Evolutionary conservation across 2,329 filamentous ascomycete species (phyloP).

Genomic region (Penicillium sp.): DNA sequence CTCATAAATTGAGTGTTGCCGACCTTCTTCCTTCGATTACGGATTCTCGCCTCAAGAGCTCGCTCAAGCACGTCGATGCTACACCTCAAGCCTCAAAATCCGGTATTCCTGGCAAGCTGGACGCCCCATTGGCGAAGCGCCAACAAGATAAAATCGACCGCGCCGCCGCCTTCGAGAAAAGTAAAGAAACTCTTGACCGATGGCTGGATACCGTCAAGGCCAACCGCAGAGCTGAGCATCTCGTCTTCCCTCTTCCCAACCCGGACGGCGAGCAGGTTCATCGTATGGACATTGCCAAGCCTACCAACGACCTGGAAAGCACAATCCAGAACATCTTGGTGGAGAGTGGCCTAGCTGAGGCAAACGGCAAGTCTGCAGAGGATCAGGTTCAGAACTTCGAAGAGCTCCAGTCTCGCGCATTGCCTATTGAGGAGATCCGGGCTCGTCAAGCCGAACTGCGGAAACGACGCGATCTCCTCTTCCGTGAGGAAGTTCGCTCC

Average conservation of each 20-base stretch:
- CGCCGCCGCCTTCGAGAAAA: slow-evolving; percentile 81
- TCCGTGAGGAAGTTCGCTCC: slow-evolving; percentile 83
- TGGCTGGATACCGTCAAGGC: slow-evolving; percentile 97
- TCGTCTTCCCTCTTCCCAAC: slow-evolving; percentile 83
- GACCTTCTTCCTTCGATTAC: slow-evolving; percentile 75
- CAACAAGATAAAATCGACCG: slow-evolving; percentile 87
- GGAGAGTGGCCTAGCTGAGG: slow-evolving; percentile 73
- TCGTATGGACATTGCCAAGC: slow-evolving; percentile 60
- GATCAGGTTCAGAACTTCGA: slow-evolving; percentile 71
- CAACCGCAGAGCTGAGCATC: slow-evolving; percentile 87
- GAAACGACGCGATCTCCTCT: slow-evolving; percentile 80
- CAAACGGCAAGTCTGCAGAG: slow-evolving; percentile 64
- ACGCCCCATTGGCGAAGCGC: slow-evolving; percentile 79
- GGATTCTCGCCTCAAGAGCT: slow-evolving; percentile 76
- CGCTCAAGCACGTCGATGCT: slow-evolving; percentile 70
- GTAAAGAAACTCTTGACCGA: slow-evolving; percentile 84
- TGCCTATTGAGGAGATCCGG: slow-evolving; percentile 73
- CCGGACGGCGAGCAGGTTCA: slow-evolving; percentile 65
- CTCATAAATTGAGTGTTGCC: slow-evolving; percentile 72
- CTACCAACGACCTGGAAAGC: slow-evolving; percentile 80
- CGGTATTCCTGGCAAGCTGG: slow-evolving; percentile 70
- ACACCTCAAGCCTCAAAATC: slow-evolving; percentile 54
- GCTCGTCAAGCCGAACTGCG: slow-evolving; percentile 75
- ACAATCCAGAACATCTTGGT: slow-evolving; percentile 88
- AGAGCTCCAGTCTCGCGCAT: slow-evolving; percentile 70